These are phyloP conservation scores for Fonsecaea multimorphosa DNA, from an alignment of 2,329 filamentous ascomycete genomes.

Conservation along the genomic window DNA sequence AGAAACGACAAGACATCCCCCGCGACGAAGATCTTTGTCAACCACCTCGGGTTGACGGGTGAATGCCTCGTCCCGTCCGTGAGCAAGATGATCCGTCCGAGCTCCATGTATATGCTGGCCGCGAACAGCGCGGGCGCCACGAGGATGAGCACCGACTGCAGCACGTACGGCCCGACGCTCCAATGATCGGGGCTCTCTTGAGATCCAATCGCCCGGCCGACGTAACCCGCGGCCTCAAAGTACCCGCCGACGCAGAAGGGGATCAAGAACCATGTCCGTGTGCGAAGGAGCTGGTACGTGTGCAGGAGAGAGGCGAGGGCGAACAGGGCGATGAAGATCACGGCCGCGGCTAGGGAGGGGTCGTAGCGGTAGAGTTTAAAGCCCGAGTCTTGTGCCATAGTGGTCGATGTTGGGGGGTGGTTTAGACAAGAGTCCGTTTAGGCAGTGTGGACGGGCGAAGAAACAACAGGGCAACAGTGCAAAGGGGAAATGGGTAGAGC, in stretches of 20 bases:
- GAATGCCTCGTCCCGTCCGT: constrained; percentile 44
- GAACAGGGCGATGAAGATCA: constrained; percentile 47
- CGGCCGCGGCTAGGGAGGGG: constrained; percentile 46
- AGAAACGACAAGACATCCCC: constrained; percentile 54
- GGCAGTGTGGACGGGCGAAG: neutral
- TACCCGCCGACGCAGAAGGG: constrained; percentile 49
- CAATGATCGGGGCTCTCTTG: constrained; percentile 22
- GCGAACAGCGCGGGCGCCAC: constrained; percentile 54
- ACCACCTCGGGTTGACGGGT: constrained; percentile 45
- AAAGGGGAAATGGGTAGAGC: neutral
- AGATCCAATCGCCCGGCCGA: constrained; percentile 41
- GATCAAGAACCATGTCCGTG: constrained; percentile 50
- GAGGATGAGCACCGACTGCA: constrained; percentile 53
- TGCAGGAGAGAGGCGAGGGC: constrained; percentile 38
- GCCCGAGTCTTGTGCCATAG: constrained; percentile 10
- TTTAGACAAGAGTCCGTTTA: neutral
- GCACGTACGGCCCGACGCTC: constrained; percentile 36
- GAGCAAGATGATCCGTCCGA: constrained; percentile 53
- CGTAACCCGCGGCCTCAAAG: constrained; percentile 50
- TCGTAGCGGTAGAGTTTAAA: constrained; percentile 43
- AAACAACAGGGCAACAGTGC: neutral
- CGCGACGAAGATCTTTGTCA: constrained; percentile 51
- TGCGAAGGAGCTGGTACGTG: constrained; percentile 44
- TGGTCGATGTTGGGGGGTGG: neutral
- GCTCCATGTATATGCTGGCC: constrained; percentile 56